Percentiles rank a stretch among this genome's conserved stretches.
Conservation (phyloP, 2,329 filamentous ascomycete species). For the Cladophialophora bantiana region DNA sequence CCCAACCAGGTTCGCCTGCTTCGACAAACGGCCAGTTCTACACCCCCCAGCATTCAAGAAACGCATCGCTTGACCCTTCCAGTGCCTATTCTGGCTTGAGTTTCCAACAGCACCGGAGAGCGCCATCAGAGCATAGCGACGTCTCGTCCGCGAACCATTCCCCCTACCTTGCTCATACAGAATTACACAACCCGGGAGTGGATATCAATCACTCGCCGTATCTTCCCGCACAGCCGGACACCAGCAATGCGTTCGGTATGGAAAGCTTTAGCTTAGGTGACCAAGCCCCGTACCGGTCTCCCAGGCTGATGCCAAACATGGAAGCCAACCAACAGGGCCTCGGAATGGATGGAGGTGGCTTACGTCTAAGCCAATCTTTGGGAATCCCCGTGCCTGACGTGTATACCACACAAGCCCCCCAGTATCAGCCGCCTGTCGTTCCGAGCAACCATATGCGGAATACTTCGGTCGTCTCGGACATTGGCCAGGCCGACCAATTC, state of each 20-base stretch:
- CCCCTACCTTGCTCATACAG: constrained; percentile 78
- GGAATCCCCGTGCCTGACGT: constrained; percentile 54
- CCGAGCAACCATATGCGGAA: constrained; percentile 56
- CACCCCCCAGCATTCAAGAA: constrained; percentile 64
- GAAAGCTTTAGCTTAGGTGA: constrained; percentile 78
- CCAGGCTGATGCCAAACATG: constrained; percentile 69
- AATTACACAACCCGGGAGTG: constrained; percentile 74
- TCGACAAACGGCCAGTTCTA: constrained; percentile 61
- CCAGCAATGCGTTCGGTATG: constrained; percentile 79
- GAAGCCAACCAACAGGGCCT: constrained; percentile 54
- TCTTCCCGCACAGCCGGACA: constrained; percentile 74
- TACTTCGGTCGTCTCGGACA: constrained; percentile 61
- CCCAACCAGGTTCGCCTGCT: constrained; percentile 58
- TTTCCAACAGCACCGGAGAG: constrained; percentile 83
- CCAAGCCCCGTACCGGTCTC: constrained; percentile 68
- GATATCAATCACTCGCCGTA: constrained; percentile 79
- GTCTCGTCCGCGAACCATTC: constrained; percentile 85
- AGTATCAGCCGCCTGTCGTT: constrained; percentile 52
- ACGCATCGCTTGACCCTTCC: constrained; percentile 66
- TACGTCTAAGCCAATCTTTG: constrained; percentile 49
- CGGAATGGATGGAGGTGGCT: constrained; percentile 28
- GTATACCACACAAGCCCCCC: constrained; percentile 52
- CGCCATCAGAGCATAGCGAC: constrained; percentile 90
- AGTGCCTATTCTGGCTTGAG: constrained; percentile 63
- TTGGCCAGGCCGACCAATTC: constrained; percentile 76